Evolutionary conservation across 768 basidiomycete genomes (phyloP).

Genomic region (Calocybe cyanea): DNA sequence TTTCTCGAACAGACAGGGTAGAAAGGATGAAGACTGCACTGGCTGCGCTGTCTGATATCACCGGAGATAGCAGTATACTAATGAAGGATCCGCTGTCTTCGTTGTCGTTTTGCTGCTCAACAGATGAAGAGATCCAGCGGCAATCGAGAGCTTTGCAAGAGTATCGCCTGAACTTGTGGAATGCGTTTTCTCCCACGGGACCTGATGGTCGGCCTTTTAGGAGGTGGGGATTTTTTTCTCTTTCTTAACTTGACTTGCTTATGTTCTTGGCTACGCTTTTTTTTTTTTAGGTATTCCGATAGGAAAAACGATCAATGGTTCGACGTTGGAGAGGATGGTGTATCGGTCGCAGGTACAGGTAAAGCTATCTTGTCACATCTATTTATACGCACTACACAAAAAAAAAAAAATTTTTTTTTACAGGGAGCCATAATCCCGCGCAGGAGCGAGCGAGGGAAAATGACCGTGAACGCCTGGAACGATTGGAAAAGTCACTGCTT

Average conservation of each 20-base stretch:
- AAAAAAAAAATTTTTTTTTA: no score
- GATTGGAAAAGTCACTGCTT: constrained; percentile 13
- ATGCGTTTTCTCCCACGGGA: constrained; percentile 54
- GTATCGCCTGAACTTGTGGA: constrained; percentile 40
- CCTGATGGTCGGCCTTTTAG: constrained; percentile 57
- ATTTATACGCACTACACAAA: no score
- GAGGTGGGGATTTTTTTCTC: constrained; percentile 39
- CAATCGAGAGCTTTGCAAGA: constrained; percentile 47
- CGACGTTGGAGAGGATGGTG: constrained; percentile 48
- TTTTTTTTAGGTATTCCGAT: constrained; percentile 53
- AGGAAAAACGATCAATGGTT: constrained; percentile 61
- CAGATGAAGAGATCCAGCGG: constrained; percentile 44
- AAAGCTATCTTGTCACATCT: not conserved
- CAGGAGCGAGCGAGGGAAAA: constrained; percentile 17
- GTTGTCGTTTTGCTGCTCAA: constrained; percentile 65
- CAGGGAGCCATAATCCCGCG: constrained; percentile 16
- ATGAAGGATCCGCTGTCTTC: constrained; percentile 54
- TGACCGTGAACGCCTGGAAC: constrained; percentile 32
- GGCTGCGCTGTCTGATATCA: constrained; percentile 47
- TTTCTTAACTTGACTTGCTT: not conserved
- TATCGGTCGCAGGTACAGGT: constrained; percentile 50
- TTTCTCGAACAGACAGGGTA: constrained; percentile 26
- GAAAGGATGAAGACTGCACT: constrained; percentile 59
- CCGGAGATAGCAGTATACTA: constrained; percentile 39
- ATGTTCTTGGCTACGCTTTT: constrained; percentile 1